These are phyloP conservation scores for Saccharomycopsis sp. DNA, from an alignment of 805 yeast species.

Conservation along the genomic window DNA sequence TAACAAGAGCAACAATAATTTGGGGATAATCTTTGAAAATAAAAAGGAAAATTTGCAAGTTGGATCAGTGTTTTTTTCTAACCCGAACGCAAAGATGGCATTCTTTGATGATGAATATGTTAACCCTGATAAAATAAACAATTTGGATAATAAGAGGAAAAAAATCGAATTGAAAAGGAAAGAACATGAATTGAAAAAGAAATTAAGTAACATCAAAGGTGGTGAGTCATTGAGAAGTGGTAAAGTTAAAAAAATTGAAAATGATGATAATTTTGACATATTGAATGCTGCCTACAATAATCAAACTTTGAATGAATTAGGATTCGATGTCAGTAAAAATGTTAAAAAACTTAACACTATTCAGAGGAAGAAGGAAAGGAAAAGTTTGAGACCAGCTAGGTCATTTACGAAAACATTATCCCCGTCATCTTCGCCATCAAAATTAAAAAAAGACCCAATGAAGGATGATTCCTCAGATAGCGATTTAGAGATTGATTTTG, in stretches of 20 bases:
- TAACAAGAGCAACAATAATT: conserved; percentile 10
- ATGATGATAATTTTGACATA: conserved; percentile 26
- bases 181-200: conserved; percentile 28
- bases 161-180: conserved; percentile 33
- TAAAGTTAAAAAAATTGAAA: conserved; percentile 20
- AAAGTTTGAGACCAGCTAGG: conserved; percentile 30
- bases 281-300: conserved; percentile 34
- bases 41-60: conserved; percentile 24
- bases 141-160: conserved; percentile 33
- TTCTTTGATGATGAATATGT: conserved; percentile 44
- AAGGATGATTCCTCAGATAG: too few relatives aligned
- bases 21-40: conserved; percentile 21
- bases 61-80: conserved; percentile 32
- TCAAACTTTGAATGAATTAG: conserved; percentile 35
- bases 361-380: conserved; percentile 29
- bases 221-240: conserved; percentile 23
- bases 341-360: conserved; percentile 27
- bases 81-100: conserved; percentile 38
- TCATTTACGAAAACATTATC: background rate
- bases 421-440: background rate
- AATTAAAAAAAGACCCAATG: background rate
- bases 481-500: conserved; percentile 29
- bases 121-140: conserved; percentile 39
- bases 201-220: conserved; percentile 27
- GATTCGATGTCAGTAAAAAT: conserved; percentile 25